phyloP scores from a whole-genome alignment of 345 rosid species.

The Gossypium australe region DNA sequence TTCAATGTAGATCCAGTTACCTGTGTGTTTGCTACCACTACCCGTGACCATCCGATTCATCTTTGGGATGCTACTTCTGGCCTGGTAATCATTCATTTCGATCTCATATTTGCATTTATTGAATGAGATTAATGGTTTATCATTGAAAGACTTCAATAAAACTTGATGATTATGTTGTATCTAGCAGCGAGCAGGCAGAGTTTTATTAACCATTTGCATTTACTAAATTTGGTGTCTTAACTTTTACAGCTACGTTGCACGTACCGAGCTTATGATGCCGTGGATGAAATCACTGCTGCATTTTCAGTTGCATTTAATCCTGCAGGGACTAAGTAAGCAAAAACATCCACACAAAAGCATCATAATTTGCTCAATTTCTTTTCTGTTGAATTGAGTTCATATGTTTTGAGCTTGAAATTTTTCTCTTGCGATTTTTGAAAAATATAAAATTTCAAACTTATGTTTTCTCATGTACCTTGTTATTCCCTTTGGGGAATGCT shows the following conservation, averaged over 20 bases:
- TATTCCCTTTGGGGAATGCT: not conserved
- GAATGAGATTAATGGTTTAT: constrained; percentile 8
- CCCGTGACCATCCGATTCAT: constrained; percentile 98
- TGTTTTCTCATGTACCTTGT: not conserved
- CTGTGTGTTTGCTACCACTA: constrained; percentile 80
- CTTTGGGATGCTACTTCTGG: constrained; percentile 95
- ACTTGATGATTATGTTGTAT: constrained; percentile 3
- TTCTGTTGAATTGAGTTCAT: not conserved
- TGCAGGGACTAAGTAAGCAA: constrained; percentile 74
- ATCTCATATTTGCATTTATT: not conserved
- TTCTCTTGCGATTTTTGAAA: not conserved
- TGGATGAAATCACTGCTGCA: constrained; percentile 96
- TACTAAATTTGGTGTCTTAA: constrained; percentile 1
- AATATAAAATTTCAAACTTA: not conserved
- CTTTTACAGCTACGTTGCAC: constrained; percentile 81
- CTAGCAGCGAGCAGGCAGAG: not conserved
- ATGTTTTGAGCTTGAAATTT: not conserved
- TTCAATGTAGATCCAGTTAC: constrained; percentile 61
- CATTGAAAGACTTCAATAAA: not conserved
- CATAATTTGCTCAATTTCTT: not conserved
- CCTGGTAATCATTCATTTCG: constrained; percentile 45
- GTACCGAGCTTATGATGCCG: constrained; percentile 91
- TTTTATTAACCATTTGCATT: not conserved
- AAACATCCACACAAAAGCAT: not conserved
- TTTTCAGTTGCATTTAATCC: constrained; percentile 84